phyloP scores from a whole-genome alignment of 306 rosid genomes.

The Ormosia emarginata region DNA sequence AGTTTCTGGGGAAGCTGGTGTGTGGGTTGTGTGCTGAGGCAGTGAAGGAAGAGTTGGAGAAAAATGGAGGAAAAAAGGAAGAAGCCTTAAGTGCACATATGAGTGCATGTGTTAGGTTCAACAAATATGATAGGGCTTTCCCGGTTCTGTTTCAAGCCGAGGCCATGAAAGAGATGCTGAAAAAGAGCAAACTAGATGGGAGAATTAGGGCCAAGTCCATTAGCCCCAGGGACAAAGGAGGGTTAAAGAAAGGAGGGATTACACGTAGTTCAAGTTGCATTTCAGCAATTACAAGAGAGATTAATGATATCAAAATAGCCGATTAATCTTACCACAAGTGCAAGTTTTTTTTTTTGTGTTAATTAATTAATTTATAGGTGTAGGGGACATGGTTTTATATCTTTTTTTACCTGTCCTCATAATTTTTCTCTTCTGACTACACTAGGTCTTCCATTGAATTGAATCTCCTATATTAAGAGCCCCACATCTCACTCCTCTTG shows the following conservation, averaged over 20 bases:
- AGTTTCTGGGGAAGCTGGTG: conserved; percentile 68
- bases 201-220: conserved; percentile 66
- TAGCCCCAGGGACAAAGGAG: conserved; percentile 71
- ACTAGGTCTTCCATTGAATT: not conserved
- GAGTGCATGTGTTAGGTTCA: conserved; percentile 80
- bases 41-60: conserved; percentile 81
- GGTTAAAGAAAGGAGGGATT: conserved; percentile 53
- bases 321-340: conserved; percentile 1
- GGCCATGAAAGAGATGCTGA: conserved; percentile 90
- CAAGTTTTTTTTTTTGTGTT: not conserved
- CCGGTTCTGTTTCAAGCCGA: conserved; percentile 87
- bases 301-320: conserved; percentile 47
- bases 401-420: not conserved
- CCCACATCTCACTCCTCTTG: not conserved
- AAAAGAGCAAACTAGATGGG: conserved; percentile 64
- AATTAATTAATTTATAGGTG: not conserved
- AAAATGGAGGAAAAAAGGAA: conserved; percentile 75
- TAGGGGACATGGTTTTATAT: not conserved
- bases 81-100: conserved; percentile 69
- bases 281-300: conserved; percentile 72
- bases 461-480: not conserved
- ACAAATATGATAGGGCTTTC: conserved; percentile 76
- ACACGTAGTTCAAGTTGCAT: conserved; percentile 91
- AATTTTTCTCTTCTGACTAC: not conserved
- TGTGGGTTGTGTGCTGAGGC: conserved; percentile 91